These are phyloP conservation scores for Prunus salicina DNA, from an alignment of 306 rosid genomes.

Conservation along the genomic window DNA sequence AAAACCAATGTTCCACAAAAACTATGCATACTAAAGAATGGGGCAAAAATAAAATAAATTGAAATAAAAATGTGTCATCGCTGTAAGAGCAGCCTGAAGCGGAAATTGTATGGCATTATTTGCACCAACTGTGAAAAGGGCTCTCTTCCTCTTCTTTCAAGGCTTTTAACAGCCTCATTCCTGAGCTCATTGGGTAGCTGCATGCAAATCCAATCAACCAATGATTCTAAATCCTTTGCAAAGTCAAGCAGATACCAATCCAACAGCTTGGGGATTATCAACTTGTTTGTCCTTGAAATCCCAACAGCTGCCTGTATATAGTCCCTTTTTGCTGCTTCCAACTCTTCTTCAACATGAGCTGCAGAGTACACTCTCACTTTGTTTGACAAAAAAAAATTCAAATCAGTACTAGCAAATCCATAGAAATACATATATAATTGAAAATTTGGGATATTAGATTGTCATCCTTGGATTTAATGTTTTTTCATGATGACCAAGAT, in stretches of 20 bases:
- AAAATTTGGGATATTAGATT: neutral
- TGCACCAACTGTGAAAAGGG: constrained; percentile 59
- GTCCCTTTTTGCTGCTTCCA: constrained; percentile 75
- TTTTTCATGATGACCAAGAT: neutral
- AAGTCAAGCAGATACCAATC: constrained; percentile 94
- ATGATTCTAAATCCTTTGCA: constrained; percentile 79
- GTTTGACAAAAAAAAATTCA: constrained; percentile 16
- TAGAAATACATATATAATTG: neutral
- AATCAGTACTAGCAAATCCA: neutral
- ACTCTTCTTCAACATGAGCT: constrained; percentile 63
- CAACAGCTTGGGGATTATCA: constrained; percentile 68
- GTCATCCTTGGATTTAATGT: too few relatives aligned
- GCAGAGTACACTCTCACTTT: constrained; percentile 82
- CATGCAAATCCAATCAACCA: constrained; percentile 80
- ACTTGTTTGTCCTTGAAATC: constrained; percentile 53
- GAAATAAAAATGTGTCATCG: constrained; percentile 17
- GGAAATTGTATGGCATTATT: constrained; percentile 72
- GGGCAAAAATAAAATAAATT: neutral
- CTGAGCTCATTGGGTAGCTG: constrained; percentile 70
- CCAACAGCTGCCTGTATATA: constrained; percentile 77
- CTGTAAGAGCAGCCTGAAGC: constrained; percentile 73
- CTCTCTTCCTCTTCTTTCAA: constrained; percentile 58
- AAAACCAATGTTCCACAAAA: constrained; percentile 20
- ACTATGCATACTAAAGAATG: constrained; percentile 13
- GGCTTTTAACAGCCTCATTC: constrained; percentile 59